phyloP scores from a whole-genome alignment of 139 green algal species.

The Chlorella sp. region DNA sequence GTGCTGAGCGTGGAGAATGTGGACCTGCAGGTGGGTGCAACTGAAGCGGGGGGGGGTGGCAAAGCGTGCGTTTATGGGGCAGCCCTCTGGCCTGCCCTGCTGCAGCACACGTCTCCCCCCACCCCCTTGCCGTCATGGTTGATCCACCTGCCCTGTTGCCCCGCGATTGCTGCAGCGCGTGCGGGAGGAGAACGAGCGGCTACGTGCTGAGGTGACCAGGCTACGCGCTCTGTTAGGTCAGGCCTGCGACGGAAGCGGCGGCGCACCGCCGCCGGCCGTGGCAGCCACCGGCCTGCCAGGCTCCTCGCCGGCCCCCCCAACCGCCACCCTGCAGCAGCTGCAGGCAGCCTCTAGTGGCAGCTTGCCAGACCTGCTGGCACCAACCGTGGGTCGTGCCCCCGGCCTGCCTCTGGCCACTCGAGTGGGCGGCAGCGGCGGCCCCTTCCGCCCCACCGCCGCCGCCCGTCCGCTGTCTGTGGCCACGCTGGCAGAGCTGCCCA shows the following conservation, averaged over 20 bases:
- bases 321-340: neutral
- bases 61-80: too few relatives aligned
- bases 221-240: neutral
- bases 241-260: neutral
- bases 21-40: neutral
- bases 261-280: neutral
- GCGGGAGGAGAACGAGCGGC: slow-evolving; percentile 17
- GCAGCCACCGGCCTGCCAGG: neutral
- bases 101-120: too few relatives aligned
- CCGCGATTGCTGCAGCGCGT: neutral
- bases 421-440: neutral
- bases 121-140: neutral
- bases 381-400: neutral
- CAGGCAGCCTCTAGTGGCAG: neutral
- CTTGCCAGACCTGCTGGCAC: neutral
- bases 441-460: too few relatives aligned
- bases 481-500: too few relatives aligned
- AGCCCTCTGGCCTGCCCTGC: too few relatives aligned
- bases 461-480: too few relatives aligned
- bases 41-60: too few relatives aligned
- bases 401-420: neutral
- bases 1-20: neutral
- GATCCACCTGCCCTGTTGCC: neutral
- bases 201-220: neutral
- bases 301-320: neutral